Percentiles rank a stretch among this genome's conserved stretches.
Evolutionary conservation across 2,329 filamentous ascomycete genomes (phyloP).

Genomic region (Alternaria postmessia): DNA sequence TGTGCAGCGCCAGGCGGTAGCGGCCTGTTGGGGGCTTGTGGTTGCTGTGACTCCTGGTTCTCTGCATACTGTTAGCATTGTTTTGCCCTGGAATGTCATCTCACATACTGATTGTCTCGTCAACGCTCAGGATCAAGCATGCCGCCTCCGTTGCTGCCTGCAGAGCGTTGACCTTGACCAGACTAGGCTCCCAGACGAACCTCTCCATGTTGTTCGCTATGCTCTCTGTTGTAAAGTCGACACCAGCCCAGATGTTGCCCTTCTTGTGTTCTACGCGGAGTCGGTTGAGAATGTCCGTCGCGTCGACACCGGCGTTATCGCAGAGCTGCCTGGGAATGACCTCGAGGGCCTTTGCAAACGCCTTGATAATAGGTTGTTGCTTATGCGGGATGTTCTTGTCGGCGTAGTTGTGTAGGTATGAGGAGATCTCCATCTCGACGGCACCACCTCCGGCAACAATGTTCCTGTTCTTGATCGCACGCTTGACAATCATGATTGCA

Average conservation of each 20-base stretch:
- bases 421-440: constrained; percentile 94
- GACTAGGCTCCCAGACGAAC: constrained; percentile 96
- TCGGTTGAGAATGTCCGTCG: constrained; percentile 96
- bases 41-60: constrained; percentile 90
- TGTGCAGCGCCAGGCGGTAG: constrained; percentile 76
- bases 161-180: constrained; percentile 97
- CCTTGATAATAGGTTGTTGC: constrained; percentile 97
- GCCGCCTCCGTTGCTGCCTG: constrained; percentile 95
- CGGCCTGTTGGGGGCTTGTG: constrained; percentile 79
- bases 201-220: constrained; percentile 92
- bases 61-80: constrained; percentile 53
- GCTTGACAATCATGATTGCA: constrained; percentile 99
- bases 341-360: constrained; percentile 96
- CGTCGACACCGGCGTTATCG: constrained; percentile 98
- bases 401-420: constrained; percentile 90
- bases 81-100: background rate
- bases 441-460: constrained; percentile 97
- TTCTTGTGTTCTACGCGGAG: constrained; percentile 95
- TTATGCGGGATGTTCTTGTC: constrained; percentile 93
- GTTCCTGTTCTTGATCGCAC: constrained; percentile 90
- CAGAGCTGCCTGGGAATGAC: constrained; percentile 96
- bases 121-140: constrained; percentile 93
- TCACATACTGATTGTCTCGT: constrained; percentile 89
- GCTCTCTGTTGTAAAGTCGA: constrained; percentile 92
- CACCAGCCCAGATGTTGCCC: constrained; percentile 91